Conservation (phyloP, 495 filamentous ascomycete species). For the Ramalina intermedia region DNA sequence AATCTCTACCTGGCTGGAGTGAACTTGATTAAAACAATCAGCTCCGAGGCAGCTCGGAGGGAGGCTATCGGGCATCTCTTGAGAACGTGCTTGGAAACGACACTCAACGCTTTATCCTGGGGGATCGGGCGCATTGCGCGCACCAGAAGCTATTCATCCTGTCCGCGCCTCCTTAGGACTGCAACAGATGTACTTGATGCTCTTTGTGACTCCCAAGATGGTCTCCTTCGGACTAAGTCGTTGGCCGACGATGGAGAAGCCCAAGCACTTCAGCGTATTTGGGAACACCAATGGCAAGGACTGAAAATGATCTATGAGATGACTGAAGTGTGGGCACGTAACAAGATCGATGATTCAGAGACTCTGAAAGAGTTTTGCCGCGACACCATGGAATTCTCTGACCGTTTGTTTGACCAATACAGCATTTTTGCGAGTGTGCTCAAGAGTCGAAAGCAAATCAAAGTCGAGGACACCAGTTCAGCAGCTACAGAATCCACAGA, state of each 20-base stretch:
- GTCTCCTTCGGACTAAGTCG: constrained; percentile 56
- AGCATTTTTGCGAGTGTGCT: constrained; percentile 59
- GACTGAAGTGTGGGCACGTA: constrained; percentile 58
- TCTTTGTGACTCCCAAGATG: constrained; percentile 68
- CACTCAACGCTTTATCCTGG: constrained; percentile 45
- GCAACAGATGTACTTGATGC: constrained; percentile 62
- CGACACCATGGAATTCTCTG: constrained; percentile 84
- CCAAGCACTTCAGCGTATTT: constrained; percentile 54
- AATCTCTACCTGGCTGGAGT: constrained; percentile 59
- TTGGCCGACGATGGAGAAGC: constrained; percentile 44
- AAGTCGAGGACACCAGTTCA: constrained; percentile 27
- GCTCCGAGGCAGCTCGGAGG: constrained; percentile 49
- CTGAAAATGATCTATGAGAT: constrained; percentile 68
- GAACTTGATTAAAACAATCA: constrained; percentile 66
- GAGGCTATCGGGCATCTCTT: constrained; percentile 64
- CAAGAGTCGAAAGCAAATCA: constrained; percentile 18
- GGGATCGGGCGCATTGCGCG: constrained; percentile 40
- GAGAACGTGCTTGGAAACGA: constrained; percentile 45
- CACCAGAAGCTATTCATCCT: constrained; percentile 49
- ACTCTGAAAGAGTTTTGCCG: constrained; percentile 83
- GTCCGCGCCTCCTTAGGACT: constrained; percentile 55
- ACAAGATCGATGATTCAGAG: constrained; percentile 41
- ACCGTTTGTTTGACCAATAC: constrained; percentile 71
- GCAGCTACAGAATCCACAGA: constrained; percentile 27
- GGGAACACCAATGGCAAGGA: constrained; percentile 67